Conservation (phyloP, 1,139 yeast genomes). For the Sugiyamaella paludigena region DNA sequence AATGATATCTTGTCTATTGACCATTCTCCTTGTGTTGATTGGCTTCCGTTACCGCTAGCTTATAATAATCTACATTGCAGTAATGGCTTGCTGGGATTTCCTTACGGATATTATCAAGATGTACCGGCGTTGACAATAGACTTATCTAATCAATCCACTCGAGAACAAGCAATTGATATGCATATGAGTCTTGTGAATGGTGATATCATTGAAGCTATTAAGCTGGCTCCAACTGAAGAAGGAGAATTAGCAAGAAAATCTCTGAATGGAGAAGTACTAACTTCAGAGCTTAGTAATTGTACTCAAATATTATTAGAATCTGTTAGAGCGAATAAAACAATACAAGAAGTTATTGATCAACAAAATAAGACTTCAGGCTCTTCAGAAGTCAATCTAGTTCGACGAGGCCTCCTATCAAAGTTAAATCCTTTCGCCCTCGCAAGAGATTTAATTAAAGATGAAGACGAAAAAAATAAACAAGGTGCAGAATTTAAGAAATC, state of each 20-base stretch:
- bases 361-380: neutral
- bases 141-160: neutral
- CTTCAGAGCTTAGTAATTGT: conserved; percentile 1
- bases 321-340: conserved; percentile 3
- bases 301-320: conserved; percentile 2
- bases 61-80: conserved; percentile 7
- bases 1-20: conserved; percentile 6
- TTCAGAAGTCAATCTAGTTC: neutral
- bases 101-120: conserved; percentile 8
- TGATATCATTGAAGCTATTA: conserved; percentile 5
- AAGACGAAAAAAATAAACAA: too few species aligned
- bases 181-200: conserved; percentile 9
- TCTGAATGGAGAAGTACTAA: neutral
- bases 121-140: conserved; percentile 9
- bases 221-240: conserved; percentile 9
- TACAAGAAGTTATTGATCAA: neutral
- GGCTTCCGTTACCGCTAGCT: conserved; percentile 5
- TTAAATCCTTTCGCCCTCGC: neutral
- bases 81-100: conserved; percentile 9
- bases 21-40: conserved; percentile 7
- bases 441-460: too few species aligned
- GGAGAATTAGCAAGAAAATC: conserved; percentile 5
- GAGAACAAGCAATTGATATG: conserved; percentile 6
- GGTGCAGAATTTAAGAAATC: neutral
- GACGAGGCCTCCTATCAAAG: conserved; percentile 5